Percentiles rank a stretch among this genome's conserved stretches.
phyloP scores from a whole-genome alignment of 306 rosid genomes.

The Inga oerstediana region DNA sequence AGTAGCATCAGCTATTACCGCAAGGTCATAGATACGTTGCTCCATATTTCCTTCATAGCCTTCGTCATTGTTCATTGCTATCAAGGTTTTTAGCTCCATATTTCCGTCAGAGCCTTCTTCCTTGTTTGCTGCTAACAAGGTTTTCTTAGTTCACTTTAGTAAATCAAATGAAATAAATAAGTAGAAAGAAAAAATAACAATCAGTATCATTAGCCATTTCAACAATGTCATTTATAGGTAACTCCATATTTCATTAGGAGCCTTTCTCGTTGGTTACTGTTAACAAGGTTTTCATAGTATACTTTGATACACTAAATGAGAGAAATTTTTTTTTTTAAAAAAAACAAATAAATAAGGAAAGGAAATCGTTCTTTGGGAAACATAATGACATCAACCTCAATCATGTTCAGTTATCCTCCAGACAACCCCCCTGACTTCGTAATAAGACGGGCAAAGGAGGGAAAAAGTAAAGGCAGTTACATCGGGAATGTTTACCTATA shows the following conservation, averaged over 20 bases:
- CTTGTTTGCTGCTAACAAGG: background rate
- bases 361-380: background rate
- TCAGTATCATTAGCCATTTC: no score
- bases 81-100: background rate
- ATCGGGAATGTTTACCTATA: background rate
- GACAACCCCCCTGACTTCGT: background rate
- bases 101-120: background rate
- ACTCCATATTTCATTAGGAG: background rate
- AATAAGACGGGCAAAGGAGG: rapidly evolving
- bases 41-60: background rate
- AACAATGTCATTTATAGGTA: background rate
- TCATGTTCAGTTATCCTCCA: background rate
- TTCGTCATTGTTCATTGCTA: background rate
- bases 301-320: background rate
- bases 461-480: background rate
- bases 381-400: background rate
- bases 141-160: background rate
- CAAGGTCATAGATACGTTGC: background rate
- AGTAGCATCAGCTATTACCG: background rate
- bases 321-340: background rate
- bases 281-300: background rate
- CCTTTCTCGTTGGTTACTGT: background rate
- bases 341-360: background rate
- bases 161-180: no score
- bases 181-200: no score